Base-by-base conservation (phyloP, 2,329 filamentous ascomycete species). In the Thelonectria olida region DNA sequence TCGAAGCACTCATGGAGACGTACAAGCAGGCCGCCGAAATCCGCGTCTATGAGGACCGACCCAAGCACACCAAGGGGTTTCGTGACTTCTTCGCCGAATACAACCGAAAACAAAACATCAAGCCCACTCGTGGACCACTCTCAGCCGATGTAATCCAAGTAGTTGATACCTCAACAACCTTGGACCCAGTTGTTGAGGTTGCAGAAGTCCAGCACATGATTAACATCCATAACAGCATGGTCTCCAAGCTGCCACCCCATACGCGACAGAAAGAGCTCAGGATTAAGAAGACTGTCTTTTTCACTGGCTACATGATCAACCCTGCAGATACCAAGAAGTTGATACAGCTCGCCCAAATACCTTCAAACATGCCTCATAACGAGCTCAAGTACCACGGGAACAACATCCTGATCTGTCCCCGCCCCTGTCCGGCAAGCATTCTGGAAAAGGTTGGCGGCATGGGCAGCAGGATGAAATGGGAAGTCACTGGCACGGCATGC, bases 161-260 rank as follows among this genome's bases (percentile, higher is more conserved):
- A 13, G 85, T 88, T 3, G 93, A 97, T 74, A 84, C 87, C 59
- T 87, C 88, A 25, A 91, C 87, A 6, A 88, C 83, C 50, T 85
- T 97, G 31, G 89, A 96, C 67, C 92, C 93, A 1, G 85, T 93
- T 31, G 82, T 86, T 17, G 94, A 97, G 79, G 86, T 94, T 34
- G 89, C 91, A 15, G 90, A 95, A 75, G 88, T 98, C 13, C 94
- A 97, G 78, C 89, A 90, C 67, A 90, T 97, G 82, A 90, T 98
- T 78, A 95, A 97, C 74, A 83, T 86, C 19, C 95, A 98, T 81
- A 99, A 98, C 75, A 78, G 80, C 4, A 79, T 85, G 22, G 58
- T 79, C 45, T 60, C 62, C 7, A 72, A 71, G 22, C 70, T 75
- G 48, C 66, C 77, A 64, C 49, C 77, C 74, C 59, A 80, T 41